Evolutionary conservation across 345 rosid genomes (phyloP).

Genomic region (Camelina hispida): DNA sequence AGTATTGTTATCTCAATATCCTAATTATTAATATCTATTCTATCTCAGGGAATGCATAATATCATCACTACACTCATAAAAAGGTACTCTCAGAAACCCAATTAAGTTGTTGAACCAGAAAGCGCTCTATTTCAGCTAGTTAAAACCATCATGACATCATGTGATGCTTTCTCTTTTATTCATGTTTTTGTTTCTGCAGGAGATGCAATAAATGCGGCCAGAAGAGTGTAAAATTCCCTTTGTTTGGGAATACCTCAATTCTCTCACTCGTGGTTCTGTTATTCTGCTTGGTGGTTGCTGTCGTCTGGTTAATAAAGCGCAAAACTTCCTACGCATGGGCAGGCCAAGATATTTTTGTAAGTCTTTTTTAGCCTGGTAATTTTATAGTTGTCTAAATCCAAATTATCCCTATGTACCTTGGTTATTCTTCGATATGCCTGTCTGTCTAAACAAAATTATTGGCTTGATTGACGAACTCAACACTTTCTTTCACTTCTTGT

Average conservation of each 20-base stretch:
- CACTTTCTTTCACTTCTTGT: not conserved
- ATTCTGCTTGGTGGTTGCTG: constrained; percentile 65
- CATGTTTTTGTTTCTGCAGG: constrained; percentile 50
- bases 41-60: constrained; percentile 91
- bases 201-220: constrained; percentile 54
- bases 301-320: constrained; percentile 73
- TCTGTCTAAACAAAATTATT: not conserved
- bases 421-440: not conserved
- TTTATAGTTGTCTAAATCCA: constrained; percentile 3
- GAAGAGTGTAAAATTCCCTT: constrained; percentile 67
- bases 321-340: constrained; percentile 77
- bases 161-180: constrained; percentile 22
- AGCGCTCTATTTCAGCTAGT: constrained; percentile 21
- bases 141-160: constrained; percentile 18
- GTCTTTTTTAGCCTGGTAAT: constrained; percentile 37
- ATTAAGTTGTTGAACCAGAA: constrained; percentile 13
- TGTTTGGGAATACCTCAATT: constrained; percentile 70
- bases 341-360: constrained; percentile 97
- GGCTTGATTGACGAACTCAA: constrained; percentile 23
- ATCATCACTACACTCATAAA: constrained; percentile 61
- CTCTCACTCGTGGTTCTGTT: constrained; percentile 67
- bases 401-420: not conserved
- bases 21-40: constrained; percentile 8
- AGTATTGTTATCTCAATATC: constrained; percentile 4
- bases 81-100: constrained; percentile 56